These are phyloP conservation scores for Rhizopogon roseolus DNA, from an alignment of 768 basidiomycete genomes.

Conservation along the genomic window DNA sequence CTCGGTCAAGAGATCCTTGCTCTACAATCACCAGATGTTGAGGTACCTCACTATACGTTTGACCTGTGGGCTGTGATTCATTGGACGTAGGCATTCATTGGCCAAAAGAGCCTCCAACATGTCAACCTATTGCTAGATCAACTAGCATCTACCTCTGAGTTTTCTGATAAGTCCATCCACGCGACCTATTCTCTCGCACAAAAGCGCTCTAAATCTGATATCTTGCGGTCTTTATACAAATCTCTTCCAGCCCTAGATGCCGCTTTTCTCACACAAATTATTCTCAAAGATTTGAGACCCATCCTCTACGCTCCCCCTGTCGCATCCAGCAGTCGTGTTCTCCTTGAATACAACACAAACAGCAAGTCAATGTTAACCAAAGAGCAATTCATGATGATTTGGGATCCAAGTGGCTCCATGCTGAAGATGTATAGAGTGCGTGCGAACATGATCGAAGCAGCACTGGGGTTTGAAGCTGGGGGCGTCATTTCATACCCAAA, in stretches of 20 bases:
- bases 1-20: slow-evolving; percentile 61
- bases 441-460: slow-evolving; percentile 57
- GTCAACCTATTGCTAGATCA: slow-evolving; percentile 70
- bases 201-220: slow-evolving; percentile 26
- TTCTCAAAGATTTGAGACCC: slow-evolving; percentile 82
- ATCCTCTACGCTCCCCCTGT: slow-evolving; percentile 64
- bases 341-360: slow-evolving; percentile 52
- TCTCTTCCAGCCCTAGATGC: slow-evolving; percentile 59
- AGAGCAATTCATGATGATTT: slow-evolving; percentile 63
- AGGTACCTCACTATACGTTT: slow-evolving; percentile 18
- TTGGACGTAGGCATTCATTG: slow-evolving; percentile 11
- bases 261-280: slow-evolving; percentile 75
- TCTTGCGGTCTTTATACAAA: slow-evolving; percentile 57
- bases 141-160: slow-evolving; percentile 64
- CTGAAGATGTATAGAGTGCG: slow-evolving; percentile 45
- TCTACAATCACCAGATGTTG: slow-evolving; percentile 24
- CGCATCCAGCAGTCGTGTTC: slow-evolving; percentile 38
- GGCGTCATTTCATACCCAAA: slow-evolving; percentile 16
- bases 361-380: slow-evolving; percentile 52
- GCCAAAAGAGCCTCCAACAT: slow-evolving; percentile 35
- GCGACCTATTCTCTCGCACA: slow-evolving; percentile 25
- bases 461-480: slow-evolving; percentile 36
- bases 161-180: slow-evolving; percentile 47
- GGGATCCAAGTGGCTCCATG: slow-evolving; percentile 62
- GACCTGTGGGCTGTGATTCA: background rate